Conservation (phyloP, 345 rosid species). For the Pistacia atlantica region DNA sequence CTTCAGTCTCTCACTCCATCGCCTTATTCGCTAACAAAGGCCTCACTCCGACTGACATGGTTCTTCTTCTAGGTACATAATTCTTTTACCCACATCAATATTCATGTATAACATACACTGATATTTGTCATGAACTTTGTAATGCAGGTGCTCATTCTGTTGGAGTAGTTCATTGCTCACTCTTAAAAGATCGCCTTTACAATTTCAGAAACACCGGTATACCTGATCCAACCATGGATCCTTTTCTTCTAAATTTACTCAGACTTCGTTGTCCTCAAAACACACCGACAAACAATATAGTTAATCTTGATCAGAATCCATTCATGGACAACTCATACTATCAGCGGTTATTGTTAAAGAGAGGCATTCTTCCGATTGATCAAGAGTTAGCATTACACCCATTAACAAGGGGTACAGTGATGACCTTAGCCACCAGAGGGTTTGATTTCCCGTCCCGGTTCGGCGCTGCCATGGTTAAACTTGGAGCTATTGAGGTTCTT, state of each 20-base stretch:
- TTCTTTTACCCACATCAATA: background rate
- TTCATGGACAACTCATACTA: slow-evolving; percentile 33
- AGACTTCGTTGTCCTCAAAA: slow-evolving; percentile 35
- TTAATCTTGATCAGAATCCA: slow-evolving; percentile 35
- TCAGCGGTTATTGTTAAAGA: slow-evolving; percentile 24
- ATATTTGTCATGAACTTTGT: too few species aligned
- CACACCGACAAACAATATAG: slow-evolving; percentile 19
- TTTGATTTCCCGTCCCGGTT: slow-evolving; percentile 29
- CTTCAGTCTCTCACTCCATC: slow-evolving; percentile 16
- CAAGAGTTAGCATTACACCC: slow-evolving; percentile 35
- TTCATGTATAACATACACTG: too few species aligned
- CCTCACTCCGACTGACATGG: slow-evolving; percentile 49
- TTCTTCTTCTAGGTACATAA: slow-evolving; percentile 57
- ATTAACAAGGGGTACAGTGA: slow-evolving; percentile 26
- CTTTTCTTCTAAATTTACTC: slow-evolving; percentile 20
- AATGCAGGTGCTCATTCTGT: slow-evolving; percentile 54
- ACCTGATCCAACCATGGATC: slow-evolving; percentile 46
- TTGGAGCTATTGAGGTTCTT: slow-evolving; percentile 42
- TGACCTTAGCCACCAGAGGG: slow-evolving; percentile 24
- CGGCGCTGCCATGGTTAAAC: slow-evolving; percentile 48
- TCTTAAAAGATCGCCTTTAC: slow-evolving; percentile 42
- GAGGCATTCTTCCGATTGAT: slow-evolving; percentile 39
- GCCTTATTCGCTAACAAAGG: slow-evolving; percentile 34
- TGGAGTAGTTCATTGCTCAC: slow-evolving; percentile 50
- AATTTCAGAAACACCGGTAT: slow-evolving; percentile 34